Evolutionary conservation across 306 rosid genomes (phyloP).

Genomic region (Rosa persica): DNA sequence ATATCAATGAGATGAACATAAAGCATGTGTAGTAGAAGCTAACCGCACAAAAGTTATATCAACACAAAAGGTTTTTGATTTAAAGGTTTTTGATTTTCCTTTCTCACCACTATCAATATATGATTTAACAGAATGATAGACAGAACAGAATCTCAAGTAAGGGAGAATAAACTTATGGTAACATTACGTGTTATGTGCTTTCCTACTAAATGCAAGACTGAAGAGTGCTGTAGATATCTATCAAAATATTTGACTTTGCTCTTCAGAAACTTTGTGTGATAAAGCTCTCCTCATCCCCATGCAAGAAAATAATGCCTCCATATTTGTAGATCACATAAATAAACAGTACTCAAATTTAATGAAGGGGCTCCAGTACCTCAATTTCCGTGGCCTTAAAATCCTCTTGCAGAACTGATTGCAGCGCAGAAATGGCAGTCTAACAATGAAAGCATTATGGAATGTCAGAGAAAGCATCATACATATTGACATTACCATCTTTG

Average conservation of each 20-base stretch:
- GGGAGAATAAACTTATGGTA: neutral
- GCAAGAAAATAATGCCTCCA: neutral
- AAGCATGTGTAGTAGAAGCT: neutral
- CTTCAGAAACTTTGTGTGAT: neutral
- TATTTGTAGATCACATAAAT: neutral
- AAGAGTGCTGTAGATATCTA: neutral
- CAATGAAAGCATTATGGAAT: conserved; percentile 13
- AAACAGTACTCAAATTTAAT: neutral
- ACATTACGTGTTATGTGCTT: neutral
- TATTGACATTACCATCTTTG: neutral
- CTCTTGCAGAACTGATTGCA: conserved; percentile 99
- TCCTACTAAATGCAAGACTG: neutral
- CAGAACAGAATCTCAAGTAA: neutral
- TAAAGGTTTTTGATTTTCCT: neutral
- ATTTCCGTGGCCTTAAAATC: conserved; percentile 97
- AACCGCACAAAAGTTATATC: neutral
- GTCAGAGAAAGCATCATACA: neutral
- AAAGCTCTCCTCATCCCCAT: neutral
- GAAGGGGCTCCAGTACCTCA: conserved; percentile 56
- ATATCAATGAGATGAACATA: neutral
- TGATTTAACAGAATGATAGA: neutral
- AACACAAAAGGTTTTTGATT: neutral
- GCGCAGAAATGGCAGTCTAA: conserved; percentile 93
- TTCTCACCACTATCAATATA: neutral
- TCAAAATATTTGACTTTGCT: neutral